Percentiles rank a stretch among this genome's conserved stretches.
These are phyloP conservation scores for Colletotrichum sansevieriae DNA, from an alignment of 2,329 filamentous ascomycete species.

Conservation along the genomic window DNA sequence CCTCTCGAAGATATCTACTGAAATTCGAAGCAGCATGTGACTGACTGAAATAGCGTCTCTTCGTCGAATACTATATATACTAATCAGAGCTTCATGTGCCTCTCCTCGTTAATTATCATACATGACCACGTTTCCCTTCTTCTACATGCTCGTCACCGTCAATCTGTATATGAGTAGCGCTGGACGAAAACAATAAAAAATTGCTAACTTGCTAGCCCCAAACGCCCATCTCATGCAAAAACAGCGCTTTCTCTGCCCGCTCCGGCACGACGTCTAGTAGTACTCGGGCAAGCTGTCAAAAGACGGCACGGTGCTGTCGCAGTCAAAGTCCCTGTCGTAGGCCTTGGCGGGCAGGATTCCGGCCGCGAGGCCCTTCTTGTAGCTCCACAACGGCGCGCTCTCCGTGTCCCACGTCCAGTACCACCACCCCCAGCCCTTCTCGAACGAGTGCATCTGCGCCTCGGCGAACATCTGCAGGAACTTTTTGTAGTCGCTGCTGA, in stretches of 20 bases:
- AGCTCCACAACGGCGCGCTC: conserved; percentile 89
- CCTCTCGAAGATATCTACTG: too few relatives aligned
- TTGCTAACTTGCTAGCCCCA: conserved; percentile 25
- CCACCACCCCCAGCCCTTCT: conserved; percentile 96
- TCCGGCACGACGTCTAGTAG: conserved; percentile 49
- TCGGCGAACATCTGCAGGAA: conserved; percentile 93
- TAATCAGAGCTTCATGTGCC: conserved; percentile 25
- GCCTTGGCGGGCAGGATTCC: conserved; percentile 85
- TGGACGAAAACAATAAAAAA: not conserved
- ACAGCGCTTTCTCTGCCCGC: too few relatives aligned
- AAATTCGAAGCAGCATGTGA: not conserved
- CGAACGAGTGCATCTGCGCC: conserved; percentile 95
- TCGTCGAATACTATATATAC: conserved; percentile 14
- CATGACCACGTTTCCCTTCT: not conserved
- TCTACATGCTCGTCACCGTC: conserved; percentile 6
- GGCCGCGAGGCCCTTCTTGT: conserved; percentile 81
- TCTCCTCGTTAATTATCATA: conserved; percentile 30
- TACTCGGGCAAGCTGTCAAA: conserved; percentile 67
- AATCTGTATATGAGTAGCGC: conserved; percentile 8
- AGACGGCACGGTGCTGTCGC: conserved; percentile 67
- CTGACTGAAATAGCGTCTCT: not conserved
- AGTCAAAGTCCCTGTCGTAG: conserved; percentile 78
- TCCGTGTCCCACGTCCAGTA: conserved; percentile 99
- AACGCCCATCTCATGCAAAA: conserved; percentile 30
- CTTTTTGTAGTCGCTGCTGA: conserved; percentile 81